Percentiles rank a stretch among this genome's conserved stretches.
phyloP scores from a whole-genome alignment of 192 early-diverging fungal genomes.

The Glomus cerebriforme region DNA sequence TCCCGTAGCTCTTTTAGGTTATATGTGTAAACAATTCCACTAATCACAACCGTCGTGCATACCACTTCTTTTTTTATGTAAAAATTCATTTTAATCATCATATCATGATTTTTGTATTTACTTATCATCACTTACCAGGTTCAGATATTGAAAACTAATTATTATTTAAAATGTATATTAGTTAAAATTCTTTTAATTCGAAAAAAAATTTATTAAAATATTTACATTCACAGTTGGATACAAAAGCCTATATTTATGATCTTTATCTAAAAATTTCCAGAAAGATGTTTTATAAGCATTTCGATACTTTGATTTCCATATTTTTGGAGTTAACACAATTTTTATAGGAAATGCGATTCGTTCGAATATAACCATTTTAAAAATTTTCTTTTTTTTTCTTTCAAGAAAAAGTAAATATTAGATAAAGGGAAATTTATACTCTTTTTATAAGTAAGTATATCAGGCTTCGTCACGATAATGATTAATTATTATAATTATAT shows the following conservation, averaged over 20 bases:
- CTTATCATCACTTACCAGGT: neutral
- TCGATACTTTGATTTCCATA: neutral
- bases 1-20: neutral
- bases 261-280: neutral
- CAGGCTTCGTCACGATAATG: too few species aligned
- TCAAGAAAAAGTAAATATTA: too few species aligned
- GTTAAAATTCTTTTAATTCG: neutral
- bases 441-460: too few species aligned
- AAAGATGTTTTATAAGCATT: too few species aligned
- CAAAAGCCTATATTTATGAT: neutral
- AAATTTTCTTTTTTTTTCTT: too few species aligned
- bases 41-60: neutral
- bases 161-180: neutral
- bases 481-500: too few species aligned
- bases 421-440: neutral
- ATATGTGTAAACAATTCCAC: neutral
- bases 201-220: neutral
- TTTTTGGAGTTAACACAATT: neutral
- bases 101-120: neutral
- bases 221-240: neutral
- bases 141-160: neutral
- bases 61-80: neutral
- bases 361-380: neutral
- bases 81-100: neutral
- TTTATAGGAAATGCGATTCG: neutral